A percentile compares a stretch with the other conserved stretches of the same genome.
Evolutionary conservation across 257 asterid species (phyloP).

Genomic region (Jasminum sambac): DNA sequence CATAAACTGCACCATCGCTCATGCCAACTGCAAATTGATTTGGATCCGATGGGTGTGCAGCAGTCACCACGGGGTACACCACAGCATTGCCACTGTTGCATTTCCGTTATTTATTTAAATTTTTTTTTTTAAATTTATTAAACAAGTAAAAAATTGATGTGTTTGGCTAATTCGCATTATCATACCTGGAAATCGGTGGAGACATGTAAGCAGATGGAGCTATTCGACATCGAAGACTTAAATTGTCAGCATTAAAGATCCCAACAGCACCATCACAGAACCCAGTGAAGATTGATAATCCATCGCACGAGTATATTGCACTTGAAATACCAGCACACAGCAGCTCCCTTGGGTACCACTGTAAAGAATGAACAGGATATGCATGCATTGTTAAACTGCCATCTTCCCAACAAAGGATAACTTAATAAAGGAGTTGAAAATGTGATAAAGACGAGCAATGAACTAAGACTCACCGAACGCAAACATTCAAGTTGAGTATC

Average conservation of each 20-base stretch:
- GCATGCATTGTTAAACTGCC: neutral
- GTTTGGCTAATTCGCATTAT: too few species aligned
- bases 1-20: slow-evolving; percentile 82
- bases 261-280: slow-evolving; percentile 92
- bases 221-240: slow-evolving; percentile 70
- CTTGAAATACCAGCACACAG: slow-evolving; percentile 76
- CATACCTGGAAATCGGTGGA: slow-evolving; percentile 68
- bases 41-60: slow-evolving; percentile 86
- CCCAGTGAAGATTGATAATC: slow-evolving; percentile 65
- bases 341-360: slow-evolving; percentile 89
- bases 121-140: slow-evolving; percentile 2
- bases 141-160: neutral
- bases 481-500: slow-evolving; percentile 86
- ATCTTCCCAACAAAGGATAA: too few species aligned
- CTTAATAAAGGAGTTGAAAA: neutral
- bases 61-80: slow-evolving; percentile 66
- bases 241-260: slow-evolving; percentile 68
- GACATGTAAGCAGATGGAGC: slow-evolving; percentile 78
- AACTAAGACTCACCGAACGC: slow-evolving; percentile 56
- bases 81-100: slow-evolving; percentile 38
- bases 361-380: too few species aligned
- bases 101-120: too few species aligned
- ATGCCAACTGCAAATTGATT: slow-evolving; percentile 89
- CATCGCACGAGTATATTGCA: slow-evolving; percentile 85
- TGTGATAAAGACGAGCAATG: neutral